A percentile compares a stretch with the other conserved stretches of the same genome.
Conservation (phyloP, 441 rosid genomes). For the Adansonia grandidieri region DNA sequence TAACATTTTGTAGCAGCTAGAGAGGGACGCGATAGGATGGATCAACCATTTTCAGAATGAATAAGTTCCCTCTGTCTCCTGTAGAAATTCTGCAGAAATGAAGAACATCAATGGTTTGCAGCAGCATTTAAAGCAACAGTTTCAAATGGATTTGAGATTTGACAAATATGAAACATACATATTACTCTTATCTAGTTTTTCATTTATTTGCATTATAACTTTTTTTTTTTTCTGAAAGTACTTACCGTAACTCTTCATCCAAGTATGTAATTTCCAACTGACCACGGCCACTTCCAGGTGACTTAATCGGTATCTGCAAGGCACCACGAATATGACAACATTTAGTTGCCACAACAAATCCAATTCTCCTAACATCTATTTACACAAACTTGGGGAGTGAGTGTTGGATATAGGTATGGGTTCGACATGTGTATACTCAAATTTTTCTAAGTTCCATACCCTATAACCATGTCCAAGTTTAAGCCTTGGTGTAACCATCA, state of each 20-base stretch:
- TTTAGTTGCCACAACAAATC: background rate
- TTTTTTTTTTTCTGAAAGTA: rapidly evolving
- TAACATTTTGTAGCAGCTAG: background rate
- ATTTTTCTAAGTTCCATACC: no score
- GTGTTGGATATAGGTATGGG: background rate
- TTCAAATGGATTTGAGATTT: background rate
- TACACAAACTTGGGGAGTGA: no score
- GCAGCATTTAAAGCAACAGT: background rate
- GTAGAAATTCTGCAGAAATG: slow-evolving; percentile 45
- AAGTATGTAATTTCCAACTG: slow-evolving; percentile 53
- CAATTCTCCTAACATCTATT: no score
- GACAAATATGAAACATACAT: background rate
- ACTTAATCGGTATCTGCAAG: slow-evolving; percentile 41
- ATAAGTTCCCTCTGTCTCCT: slow-evolving; percentile 49
- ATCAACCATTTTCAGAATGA: slow-evolving; percentile 56
- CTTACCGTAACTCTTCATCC: slow-evolving; percentile 50
- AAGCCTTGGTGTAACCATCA: background rate
- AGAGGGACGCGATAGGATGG: slow-evolving; percentile 48
- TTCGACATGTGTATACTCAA: no score
- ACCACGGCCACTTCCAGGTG: slow-evolving; percentile 54
- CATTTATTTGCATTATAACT: background rate
- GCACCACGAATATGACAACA: slow-evolving; percentile 11
- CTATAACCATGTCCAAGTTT: no score
- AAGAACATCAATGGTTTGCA: background rate
- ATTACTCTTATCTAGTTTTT: background rate